phyloP scores from a whole-genome alignment of 2,329 filamentous ascomycete genomes.

The Acrodontium crateriforme region DNA sequence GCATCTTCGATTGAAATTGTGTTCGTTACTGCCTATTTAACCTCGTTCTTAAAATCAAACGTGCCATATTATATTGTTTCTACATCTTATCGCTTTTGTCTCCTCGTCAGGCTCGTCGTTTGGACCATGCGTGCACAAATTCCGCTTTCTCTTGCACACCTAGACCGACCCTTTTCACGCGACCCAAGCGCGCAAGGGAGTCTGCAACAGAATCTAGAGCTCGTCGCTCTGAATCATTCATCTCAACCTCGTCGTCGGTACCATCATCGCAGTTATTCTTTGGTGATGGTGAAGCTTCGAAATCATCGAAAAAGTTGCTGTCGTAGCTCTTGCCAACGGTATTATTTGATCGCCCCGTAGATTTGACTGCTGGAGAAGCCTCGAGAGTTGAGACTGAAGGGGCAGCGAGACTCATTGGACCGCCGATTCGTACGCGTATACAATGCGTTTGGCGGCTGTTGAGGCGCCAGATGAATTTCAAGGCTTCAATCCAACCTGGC shows the following conservation, averaged over 20 bases:
- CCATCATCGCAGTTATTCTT: slow-evolving; percentile 19
- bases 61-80: too few species aligned
- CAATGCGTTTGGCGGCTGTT: slow-evolving; percentile 75
- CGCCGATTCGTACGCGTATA: slow-evolving; percentile 81
- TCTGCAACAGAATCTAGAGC: slow-evolving; percentile 71
- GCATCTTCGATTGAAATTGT: too few species aligned
- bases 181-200: slow-evolving; percentile 68
- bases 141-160: slow-evolving; percentile 69
- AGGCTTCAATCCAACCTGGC: slow-evolving; percentile 48
- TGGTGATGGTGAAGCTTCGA: slow-evolving; percentile 19
- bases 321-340: slow-evolving; percentile 27
- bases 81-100: slow-evolving; percentile 3
- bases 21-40: too few species aligned
- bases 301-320: slow-evolving; percentile 33
- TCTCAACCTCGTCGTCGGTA: slow-evolving; percentile 14
- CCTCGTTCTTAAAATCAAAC: too few species aligned
- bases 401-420: slow-evolving; percentile 41
- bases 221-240: slow-evolving; percentile 40
- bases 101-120: too few species aligned
- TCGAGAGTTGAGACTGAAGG: slow-evolving; percentile 7
- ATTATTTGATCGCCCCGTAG: too few species aligned
- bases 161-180: slow-evolving; percentile 78
- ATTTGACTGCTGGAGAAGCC: neutral
- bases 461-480: slow-evolving; percentile 70
- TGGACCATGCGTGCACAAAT: slow-evolving; percentile 59